Percentiles rank a stretch among this genome's conserved stretches.
Conservation (phyloP, 2,329 filamentous ascomycete species). For the Lecanicillium sp. region DNA sequence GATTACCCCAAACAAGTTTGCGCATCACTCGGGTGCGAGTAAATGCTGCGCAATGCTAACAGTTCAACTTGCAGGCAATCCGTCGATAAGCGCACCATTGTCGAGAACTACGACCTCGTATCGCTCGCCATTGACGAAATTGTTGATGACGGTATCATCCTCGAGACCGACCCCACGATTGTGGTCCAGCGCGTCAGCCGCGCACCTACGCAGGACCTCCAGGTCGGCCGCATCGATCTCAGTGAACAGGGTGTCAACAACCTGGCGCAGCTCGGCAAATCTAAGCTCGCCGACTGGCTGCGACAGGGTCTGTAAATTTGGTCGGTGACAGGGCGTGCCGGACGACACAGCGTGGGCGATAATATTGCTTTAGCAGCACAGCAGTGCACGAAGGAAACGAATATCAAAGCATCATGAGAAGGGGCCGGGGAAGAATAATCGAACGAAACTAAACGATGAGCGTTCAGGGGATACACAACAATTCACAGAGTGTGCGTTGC, state of each 20-base stretch:
- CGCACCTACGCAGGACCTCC: slow-evolving; percentile 84
- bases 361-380: neutral
- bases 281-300: slow-evolving; percentile 84
- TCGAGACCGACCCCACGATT: slow-evolving; percentile 94
- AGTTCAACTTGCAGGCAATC: slow-evolving; percentile 60
- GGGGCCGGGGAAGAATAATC: neutral
- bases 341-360: neutral
- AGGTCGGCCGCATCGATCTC: slow-evolving; percentile 88
- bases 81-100: slow-evolving; percentile 93
- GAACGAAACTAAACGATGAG: neutral
- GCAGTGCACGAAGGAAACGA: slow-evolving; percentile 1
- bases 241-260: slow-evolving; percentile 95
- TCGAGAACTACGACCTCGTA: slow-evolving; percentile 97
- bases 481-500: neutral
- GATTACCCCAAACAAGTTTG: slow-evolving; percentile 21
- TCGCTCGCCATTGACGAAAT: slow-evolving; percentile 93
- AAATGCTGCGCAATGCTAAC: slow-evolving; percentile 14
- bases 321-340: neutral
- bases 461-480: neutral
- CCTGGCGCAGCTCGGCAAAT: slow-evolving; percentile 87
- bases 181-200: slow-evolving; percentile 88
- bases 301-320: slow-evolving; percentile 64
- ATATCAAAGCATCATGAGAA: slow-evolving; percentile 5
- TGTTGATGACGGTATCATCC: slow-evolving; percentile 89
- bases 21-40: no score